These are phyloP conservation scores for Diaporthe batatas DNA, from an alignment of 2,329 filamentous ascomycete species.

Conservation along the genomic window DNA sequence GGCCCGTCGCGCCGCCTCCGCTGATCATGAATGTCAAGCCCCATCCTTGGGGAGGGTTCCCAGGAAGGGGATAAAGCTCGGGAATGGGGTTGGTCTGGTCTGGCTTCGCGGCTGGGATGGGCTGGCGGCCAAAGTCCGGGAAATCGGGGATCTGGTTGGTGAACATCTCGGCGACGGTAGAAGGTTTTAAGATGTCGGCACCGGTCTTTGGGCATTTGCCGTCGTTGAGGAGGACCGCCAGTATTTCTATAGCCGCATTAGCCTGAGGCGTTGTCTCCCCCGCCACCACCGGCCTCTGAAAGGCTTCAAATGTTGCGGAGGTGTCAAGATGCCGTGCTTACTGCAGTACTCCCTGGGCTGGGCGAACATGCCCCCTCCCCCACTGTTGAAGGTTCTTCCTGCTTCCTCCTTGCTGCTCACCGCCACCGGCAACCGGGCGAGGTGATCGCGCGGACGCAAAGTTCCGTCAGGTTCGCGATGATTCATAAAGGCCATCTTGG, in stretches of 20 bases:
- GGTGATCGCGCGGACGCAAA: constrained; percentile 58
- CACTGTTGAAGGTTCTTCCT: constrained; percentile 62
- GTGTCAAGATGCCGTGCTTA: constrained; percentile 49
- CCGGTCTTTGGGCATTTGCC: constrained; percentile 70
- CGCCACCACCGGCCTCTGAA: neutral
- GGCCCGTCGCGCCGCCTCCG: constrained; percentile 60
- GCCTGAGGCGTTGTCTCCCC: neutral
- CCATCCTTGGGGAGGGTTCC: constrained; percentile 70
- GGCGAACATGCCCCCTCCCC: constrained; percentile 69
- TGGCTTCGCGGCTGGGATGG: constrained; percentile 59
- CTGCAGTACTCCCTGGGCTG: constrained; percentile 68
- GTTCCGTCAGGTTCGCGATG: constrained; percentile 59
- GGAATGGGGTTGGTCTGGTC: constrained; percentile 59
- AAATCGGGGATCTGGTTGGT: constrained; percentile 69
- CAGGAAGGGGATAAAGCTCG: constrained; percentile 61
- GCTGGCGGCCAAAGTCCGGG: constrained; percentile 61
- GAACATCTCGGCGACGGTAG: constrained; percentile 72
- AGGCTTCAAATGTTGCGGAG: too few species aligned
- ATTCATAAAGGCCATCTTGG: constrained; percentile 67
- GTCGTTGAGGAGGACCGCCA: constrained; percentile 71
- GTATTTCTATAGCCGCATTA: constrained; percentile 58
- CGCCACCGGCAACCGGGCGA: constrained; percentile 58
- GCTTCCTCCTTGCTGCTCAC: constrained; percentile 54
- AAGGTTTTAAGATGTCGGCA: constrained; percentile 62
- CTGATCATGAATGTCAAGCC: constrained; percentile 68